A percentile compares a stretch with the other conserved stretches of the same genome.
These are phyloP conservation scores for Mycena olivaceomarginata DNA, from an alignment of 768 basidiomycete genomes.

Conservation along the genomic window DNA sequence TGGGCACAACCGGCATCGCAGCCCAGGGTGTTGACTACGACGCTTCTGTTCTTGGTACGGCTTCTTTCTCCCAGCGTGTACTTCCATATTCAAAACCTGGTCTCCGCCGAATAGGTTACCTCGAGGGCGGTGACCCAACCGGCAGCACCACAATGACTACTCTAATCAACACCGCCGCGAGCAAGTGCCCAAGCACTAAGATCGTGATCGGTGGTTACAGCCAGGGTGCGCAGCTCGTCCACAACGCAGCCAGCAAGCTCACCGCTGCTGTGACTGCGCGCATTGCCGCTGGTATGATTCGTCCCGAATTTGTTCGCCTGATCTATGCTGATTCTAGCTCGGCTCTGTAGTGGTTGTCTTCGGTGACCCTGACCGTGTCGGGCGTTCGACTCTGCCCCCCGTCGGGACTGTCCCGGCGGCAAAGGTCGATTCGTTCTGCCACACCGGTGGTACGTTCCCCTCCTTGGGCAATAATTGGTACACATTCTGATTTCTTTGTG, in stretches of 20 bases:
- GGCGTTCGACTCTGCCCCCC: constrained; percentile 8
- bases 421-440: constrained; percentile 25
- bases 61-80: neutral
- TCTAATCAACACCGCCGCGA: constrained; percentile 14
- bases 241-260: constrained; percentile 18
- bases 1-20: constrained; percentile 9
- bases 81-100: neutral
- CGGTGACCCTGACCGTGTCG: constrained; percentile 18
- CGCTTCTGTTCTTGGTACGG: neutral
- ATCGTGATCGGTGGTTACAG: constrained; percentile 25
- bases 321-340: neutral
- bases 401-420: constrained; percentile 12
- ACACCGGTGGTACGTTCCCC: constrained; percentile 6
- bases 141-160: constrained; percentile 3
- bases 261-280: neutral
- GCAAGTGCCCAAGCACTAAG: constrained; percentile 14
- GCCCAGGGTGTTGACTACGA: constrained; percentile 22
- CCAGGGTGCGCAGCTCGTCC: constrained; percentile 26
- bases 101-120: constrained; percentile 8
- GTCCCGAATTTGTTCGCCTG: neutral
- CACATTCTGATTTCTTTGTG: neutral
- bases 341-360: constrained; percentile 1
- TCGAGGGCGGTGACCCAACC: constrained; percentile 6
- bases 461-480: neutral
- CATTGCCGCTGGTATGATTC: constrained; percentile 16